Base-by-base conservation (phyloP, 129 eudicot species). In the Helianthus tuberosus region DNA sequence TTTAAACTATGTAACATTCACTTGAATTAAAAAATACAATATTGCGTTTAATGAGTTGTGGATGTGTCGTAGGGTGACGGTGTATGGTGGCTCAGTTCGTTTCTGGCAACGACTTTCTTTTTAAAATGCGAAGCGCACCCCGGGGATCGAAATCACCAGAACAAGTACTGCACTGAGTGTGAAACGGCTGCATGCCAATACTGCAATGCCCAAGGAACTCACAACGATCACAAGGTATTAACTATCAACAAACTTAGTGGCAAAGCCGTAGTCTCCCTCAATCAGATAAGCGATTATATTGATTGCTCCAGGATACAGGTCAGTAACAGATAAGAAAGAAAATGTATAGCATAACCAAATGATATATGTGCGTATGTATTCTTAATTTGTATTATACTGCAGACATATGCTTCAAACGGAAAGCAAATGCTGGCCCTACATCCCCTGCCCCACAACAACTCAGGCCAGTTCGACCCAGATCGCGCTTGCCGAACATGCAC, bases 241-340 rank as follows among this genome's bases (percentile, higher is more conserved):
- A 92, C 72, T 14, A 79, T 92, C 1, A 89, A 89, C 78, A 79
- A 85, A 5, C 93, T 85, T 72, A 86, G 82, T 57, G 76, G 82
- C 57, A 76, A 85, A 72, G 93, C 82, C 44, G 96, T 87, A 16
- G 93, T 92, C 3, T 80, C 81, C 52, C 80, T 77, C 0, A 43
- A 15, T 12, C 79, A 87, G 58, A 85, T 92, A 55, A 77, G 66
- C 64, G 27, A 8, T 2, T 68, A 79, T 27, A 70, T 87, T 14
- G 86, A 92, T 64, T 85, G 88, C 72, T 66, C 81, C 2, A 71
- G 54, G 16, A 85, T 92, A 54, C 97, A 89, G 91, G 97, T 89
- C 78, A 10, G 32, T 81, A 74, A 5, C 10, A 0, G 38, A 58
- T 10, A 58, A 58, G 35, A 58, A 23, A 43, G 47, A 58, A 58